These are phyloP conservation scores for Phytophthora cactorum DNA, from an alignment of 352 stramenopile species.

Conservation along the genomic window DNA sequence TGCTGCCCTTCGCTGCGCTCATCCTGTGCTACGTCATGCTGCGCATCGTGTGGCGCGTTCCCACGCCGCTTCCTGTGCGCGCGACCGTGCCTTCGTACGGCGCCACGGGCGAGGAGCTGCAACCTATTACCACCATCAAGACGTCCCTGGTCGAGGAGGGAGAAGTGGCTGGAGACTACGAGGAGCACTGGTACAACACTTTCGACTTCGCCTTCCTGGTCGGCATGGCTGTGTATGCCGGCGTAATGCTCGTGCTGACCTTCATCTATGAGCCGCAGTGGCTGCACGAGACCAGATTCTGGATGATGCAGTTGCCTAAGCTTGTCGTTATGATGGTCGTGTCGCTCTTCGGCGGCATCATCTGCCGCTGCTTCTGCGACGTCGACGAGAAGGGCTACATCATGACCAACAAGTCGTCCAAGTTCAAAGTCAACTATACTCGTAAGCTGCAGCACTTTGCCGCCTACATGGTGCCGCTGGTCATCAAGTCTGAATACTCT, in stretches of 20 bases:
- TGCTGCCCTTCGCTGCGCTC: conserved; percentile 55
- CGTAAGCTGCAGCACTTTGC: too few species aligned
- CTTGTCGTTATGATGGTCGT: conserved; percentile 77
- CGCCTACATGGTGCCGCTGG: too few species aligned
- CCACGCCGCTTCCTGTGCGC: conserved; percentile 45
- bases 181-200: conserved; percentile 52
- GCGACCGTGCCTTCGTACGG: conserved; percentile 50
- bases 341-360: conserved; percentile 69
- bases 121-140: conserved; percentile 50
- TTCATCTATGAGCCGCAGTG: conserved; percentile 63
- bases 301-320: conserved; percentile 75
- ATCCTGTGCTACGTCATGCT: conserved; percentile 70
- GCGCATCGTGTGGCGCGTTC: conserved; percentile 68
- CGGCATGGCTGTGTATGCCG: conserved; percentile 58
- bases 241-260: conserved; percentile 63
- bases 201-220: conserved; percentile 73
- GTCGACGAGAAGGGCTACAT: too few species aligned
- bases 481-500: too few species aligned
- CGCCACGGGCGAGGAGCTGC: conserved; percentile 41
- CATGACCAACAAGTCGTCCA: too few species aligned
- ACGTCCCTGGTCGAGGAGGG: conserved; percentile 68
- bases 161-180: conserved; percentile 69
- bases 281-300: conserved; percentile 60
- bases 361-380: conserved; percentile 82
- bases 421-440: too few species aligned